Conservation (phyloP, 441 rosid species). For the Populus hybrid region DNA sequence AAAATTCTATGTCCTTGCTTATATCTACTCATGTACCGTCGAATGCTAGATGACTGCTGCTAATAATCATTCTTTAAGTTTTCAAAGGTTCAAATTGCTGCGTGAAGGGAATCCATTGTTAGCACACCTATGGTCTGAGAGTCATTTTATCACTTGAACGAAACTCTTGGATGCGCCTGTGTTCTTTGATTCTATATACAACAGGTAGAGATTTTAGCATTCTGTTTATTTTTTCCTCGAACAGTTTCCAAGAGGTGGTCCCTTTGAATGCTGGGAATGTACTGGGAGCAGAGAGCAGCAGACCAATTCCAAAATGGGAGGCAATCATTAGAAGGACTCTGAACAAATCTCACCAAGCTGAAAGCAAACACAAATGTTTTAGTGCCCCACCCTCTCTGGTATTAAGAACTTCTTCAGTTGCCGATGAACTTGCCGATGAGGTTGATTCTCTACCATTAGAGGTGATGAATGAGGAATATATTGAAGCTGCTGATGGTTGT, state of each 20-base stretch:
- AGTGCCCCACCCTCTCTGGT: slow-evolving; percentile 95
- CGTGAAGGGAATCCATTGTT: background rate
- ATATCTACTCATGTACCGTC: background rate
- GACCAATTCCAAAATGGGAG: slow-evolving; percentile 94
- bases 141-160: background rate
- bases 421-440: slow-evolving; percentile 69
- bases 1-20: background rate
- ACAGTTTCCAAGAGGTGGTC: slow-evolving; percentile 95
- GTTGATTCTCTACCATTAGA: slow-evolving; percentile 47
- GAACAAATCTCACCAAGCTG: slow-evolving; percentile 57
- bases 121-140: background rate
- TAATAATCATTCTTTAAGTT: background rate
- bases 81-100: background rate
- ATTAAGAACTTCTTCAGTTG: slow-evolving; percentile 64
- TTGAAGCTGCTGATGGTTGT: slow-evolving; percentile 18
- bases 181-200: background rate
- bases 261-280: slow-evolving; percentile 96
- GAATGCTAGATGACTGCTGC: background rate
- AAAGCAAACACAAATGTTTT: slow-evolving; percentile 62
- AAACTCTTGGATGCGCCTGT: background rate
- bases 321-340: slow-evolving; percentile 78
- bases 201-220: slow-evolving; percentile 2
- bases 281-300: slow-evolving; percentile 86
- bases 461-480: slow-evolving; percentile 35
- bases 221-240: slow-evolving; percentile 1